Base-by-base conservation (phyloP, 768 basidiomycete species). In the Atractiella rhizophila region DNA sequence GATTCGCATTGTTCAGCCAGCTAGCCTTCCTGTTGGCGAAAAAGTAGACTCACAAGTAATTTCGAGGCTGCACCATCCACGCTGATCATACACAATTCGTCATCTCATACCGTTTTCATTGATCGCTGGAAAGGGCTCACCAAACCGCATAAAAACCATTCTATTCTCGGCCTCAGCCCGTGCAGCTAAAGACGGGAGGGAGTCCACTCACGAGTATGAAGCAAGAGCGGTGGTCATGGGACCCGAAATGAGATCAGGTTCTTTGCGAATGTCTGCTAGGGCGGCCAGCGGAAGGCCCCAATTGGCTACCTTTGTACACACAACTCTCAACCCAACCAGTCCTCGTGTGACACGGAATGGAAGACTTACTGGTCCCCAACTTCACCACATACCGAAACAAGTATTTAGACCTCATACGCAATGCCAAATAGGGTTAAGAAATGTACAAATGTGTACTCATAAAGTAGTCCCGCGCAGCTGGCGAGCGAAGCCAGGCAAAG, bases 261-360 rank as follows among this genome's bases (percentile, higher is more conserved):
- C 83, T 56, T 85, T 91, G 23, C 48, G 63, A 55, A 94, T 62
- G 63, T 96, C 88, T 5, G 83, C 55, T 31, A 96, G 63, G 30
- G 88, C 88, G 54, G 88, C 88, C 30, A 94, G 62, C 44, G 88
- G 88, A n/a, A 96, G 69, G 54, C 88, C 88, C 79, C 88, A 96
- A 65, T 96, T 96, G 47, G 88, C 88, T 46, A 85, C n/a, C n/a
- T n/a, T n/a, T n/a, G n/a, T n/a, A n/a, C n/a, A n/a, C n/a, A n/a
- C n/a, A n/a, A n/a, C n/a, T n/a, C n/a, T n/a, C n/a, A n/a, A n/a
- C n/a, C n/a, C n/a, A n/a, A n/a, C n/a, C n/a, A n/a, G n/a, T n/a
- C n/a, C n/a, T n/a, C n/a, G n/a, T n/a, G n/a, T n/a, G n/a, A n/a
- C n/a, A n/a, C n/a, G n/a, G n/a, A n/a, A n/a, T n/a, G n/a, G n/a